phyloP scores from a whole-genome alignment of 495 filamentous ascomycete genomes.

The Pseudevernia furfuracea region DNA sequence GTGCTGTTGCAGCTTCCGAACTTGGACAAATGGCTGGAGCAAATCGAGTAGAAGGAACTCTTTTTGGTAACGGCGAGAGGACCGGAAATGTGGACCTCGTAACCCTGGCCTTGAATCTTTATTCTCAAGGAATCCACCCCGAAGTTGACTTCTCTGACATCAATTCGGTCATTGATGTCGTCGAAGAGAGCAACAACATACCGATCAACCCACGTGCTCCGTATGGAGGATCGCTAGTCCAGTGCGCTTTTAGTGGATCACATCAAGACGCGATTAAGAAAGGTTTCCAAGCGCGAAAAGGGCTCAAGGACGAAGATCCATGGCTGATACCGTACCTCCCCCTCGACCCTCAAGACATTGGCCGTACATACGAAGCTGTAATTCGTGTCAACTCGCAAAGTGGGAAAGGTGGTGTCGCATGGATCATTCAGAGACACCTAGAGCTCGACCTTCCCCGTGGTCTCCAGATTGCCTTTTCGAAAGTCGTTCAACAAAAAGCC shows the following conservation, averaged over 20 bases:
- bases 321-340: constrained; percentile 86
- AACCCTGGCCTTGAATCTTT: constrained; percentile 89
- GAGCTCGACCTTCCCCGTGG: constrained; percentile 90
- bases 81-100: constrained; percentile 97
- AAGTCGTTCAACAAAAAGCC: constrained; percentile 71
- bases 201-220: constrained; percentile 82
- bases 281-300: constrained; percentile 68
- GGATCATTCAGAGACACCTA: constrained; percentile 81
- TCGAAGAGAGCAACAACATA: constrained; percentile 91
- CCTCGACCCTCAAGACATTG: constrained; percentile 87
- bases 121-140: constrained; percentile 88
- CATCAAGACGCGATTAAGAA: constrained; percentile 99
- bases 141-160: constrained; percentile 89
- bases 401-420: constrained; percentile 92
- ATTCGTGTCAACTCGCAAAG: constrained; percentile 96
- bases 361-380: constrained; percentile 91
- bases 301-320: constrained; percentile 50
- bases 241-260: constrained; percentile 81
- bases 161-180: constrained; percentile 75
- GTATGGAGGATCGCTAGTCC: constrained; percentile 83
- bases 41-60: constrained; percentile 86
- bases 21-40: constrained; percentile 97
- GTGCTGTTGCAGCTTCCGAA: constrained; percentile 81
- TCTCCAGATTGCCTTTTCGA: constrained; percentile 84
- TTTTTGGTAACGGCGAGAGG: constrained; percentile 93